Evolutionary conservation across 1,284 basidiomycete species (phyloP), one percentile per base, ranked within the genome.

Genomic region (Sanguinoderma infundibulare): DNA sequence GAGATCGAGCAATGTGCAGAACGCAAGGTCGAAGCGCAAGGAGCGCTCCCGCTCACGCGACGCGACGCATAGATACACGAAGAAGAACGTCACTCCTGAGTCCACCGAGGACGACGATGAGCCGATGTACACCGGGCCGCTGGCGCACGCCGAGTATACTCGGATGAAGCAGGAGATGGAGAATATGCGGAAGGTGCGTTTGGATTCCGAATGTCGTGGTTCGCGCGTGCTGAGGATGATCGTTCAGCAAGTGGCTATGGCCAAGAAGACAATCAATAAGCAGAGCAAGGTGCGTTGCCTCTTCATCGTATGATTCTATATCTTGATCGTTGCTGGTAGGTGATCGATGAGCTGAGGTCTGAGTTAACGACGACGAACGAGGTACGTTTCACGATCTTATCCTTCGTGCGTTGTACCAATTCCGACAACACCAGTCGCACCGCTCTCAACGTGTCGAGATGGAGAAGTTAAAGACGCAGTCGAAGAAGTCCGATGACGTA

Each of bases 401-500:
- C 17, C 20, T 47, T 38, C 53, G 46, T n/a, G 26, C 53, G 20
- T 22, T 34, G 59, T 17, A n/a, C 55, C 20, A 63, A 66, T 30
- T 9, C 30, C 36, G 17, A 47, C 40, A 4, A 1, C n/a, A 5
- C 9, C 26, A 89, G 88, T 74, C 75, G 12, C 74, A 82, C 59
- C 78, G 82, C 61, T 84, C 86, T 20, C 79, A 81, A 39, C 79
- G 80, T 55, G 72, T 72, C 8, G 80, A 84, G 56, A 54, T 87
- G 10, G 75, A 79, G 30, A 78, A 76, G 49, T 64, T 85, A 26
- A 83, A 83, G 66, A 70, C 66, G 14, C 85, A 83, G 64, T 70
- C 73, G 7, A 81, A 76, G 64, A 84, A 85, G 65, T 75, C 78
- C 3, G 85, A 88, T 53, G 87, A 89, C 73, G 87, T 88, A 61